These are phyloP conservation scores for Chrysosporium keratinophilum DNA, from an alignment of 2,329 filamentous ascomycete genomes.

Conservation along the genomic window DNA sequence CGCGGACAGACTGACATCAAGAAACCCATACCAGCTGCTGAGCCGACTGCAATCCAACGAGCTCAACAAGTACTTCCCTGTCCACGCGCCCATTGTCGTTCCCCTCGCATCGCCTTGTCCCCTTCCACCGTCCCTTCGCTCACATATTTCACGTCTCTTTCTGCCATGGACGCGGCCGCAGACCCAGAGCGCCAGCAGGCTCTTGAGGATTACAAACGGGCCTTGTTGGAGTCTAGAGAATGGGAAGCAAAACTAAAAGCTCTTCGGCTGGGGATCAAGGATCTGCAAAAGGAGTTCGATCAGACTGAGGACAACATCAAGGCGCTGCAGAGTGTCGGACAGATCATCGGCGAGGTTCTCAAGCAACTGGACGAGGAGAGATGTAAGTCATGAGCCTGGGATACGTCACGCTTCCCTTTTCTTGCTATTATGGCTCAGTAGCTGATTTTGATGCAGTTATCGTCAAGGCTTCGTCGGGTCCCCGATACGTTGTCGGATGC, in stretches of 20 bases:
- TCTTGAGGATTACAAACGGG: constrained; percentile 66
- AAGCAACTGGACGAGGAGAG: constrained; percentile 98
- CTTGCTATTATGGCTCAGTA: neutral
- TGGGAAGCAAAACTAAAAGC: constrained; percentile 98
- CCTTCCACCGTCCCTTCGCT: neutral
- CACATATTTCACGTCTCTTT: neutral
- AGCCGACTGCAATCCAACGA: neutral
- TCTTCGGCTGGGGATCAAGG: constrained; percentile 90
- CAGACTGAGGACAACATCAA: constrained; percentile 99
- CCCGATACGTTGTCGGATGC: constrained; percentile 95
- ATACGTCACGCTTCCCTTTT: constrained; percentile 8
- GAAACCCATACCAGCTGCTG: neutral
- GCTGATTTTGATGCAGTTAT: constrained; percentile 55
- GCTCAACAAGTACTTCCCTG: neutral
- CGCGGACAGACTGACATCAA: neutral
- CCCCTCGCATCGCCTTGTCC: too few relatives aligned
- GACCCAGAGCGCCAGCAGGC: constrained; percentile 54
- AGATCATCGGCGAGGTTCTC: constrained; percentile 97
- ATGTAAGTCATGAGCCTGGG: constrained; percentile 55
- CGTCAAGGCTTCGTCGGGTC: constrained; percentile 94
- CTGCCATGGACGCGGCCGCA: constrained; percentile 28
- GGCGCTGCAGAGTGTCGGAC: constrained; percentile 93
- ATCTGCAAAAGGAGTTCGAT: constrained; percentile 86
- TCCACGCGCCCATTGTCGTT: too few relatives aligned
- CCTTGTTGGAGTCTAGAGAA: constrained; percentile 88